These are phyloP conservation scores for Clonostachys rosea DNA, from an alignment of 2,329 filamentous ascomycete genomes.

Conservation along the genomic window DNA sequence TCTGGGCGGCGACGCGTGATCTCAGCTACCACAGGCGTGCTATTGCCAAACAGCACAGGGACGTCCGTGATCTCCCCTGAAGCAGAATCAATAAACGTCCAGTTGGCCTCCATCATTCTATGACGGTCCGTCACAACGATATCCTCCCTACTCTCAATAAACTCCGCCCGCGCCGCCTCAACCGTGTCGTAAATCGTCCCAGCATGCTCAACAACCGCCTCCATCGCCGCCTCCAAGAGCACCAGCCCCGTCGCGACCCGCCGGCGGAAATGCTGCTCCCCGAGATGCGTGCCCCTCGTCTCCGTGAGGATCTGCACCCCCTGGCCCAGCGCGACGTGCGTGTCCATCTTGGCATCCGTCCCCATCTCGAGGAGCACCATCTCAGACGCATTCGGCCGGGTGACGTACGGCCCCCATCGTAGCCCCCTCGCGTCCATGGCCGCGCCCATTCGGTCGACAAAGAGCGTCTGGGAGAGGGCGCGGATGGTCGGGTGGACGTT, in stretches of 20 bases:
- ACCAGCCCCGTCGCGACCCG: conserved; percentile 16
- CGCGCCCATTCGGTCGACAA: conserved; percentile 15
- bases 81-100: conserved; percentile 15
- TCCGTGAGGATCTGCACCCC: conserved; percentile 20
- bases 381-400: conserved; percentile 7
- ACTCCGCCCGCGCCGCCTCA: conserved; percentile 14
- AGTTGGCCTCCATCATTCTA: conserved; percentile 8
- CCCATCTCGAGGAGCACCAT: conserved; percentile 15
- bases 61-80: conserved; percentile 17
- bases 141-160: conserved; percentile 15
- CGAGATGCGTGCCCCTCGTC: conserved; percentile 20
- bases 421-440: conserved; percentile 17
- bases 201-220: conserved; percentile 19
- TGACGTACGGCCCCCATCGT: conserved; percentile 20
- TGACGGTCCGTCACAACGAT: conserved; percentile 19
- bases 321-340: conserved; percentile 18
- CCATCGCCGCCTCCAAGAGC: conserved; percentile 16
- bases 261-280: conserved; percentile 20
- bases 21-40: conserved; percentile 15
- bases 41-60: conserved; percentile 18
- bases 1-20: conserved; percentile 19
- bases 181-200: conserved; percentile 15
- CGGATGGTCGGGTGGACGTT: conserved; percentile 21
- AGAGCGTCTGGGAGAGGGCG: conserved; percentile 16
- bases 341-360: conserved; percentile 20